These are phyloP conservation scores for Biscogniauxia sp. DNA, from an alignment of 2,329 filamentous ascomycete species.

Conservation along the genomic window DNA sequence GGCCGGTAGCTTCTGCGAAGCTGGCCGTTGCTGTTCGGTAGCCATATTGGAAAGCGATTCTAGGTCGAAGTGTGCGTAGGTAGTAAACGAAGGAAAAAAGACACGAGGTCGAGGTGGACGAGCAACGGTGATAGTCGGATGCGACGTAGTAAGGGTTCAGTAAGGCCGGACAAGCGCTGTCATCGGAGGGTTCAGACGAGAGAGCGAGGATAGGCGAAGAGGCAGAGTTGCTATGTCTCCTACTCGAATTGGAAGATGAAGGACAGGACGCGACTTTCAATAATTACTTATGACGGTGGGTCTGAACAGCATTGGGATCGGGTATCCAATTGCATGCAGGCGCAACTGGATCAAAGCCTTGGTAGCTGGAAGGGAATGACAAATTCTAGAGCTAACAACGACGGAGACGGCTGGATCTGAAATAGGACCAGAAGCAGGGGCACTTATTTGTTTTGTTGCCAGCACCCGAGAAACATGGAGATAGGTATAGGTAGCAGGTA, in stretches of 20 bases:
- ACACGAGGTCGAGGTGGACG: not conserved
- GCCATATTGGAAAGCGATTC: slow-evolving; percentile 30
- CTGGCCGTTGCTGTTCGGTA: slow-evolving; percentile 35
- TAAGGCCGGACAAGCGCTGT: not conserved
- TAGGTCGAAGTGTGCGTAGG: not conserved
- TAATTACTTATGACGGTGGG: slow-evolving; percentile 18
- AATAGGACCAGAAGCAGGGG: not conserved
- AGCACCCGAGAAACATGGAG: not conserved
- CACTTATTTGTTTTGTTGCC: not conserved
- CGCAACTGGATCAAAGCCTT: slow-evolving; percentile 21
- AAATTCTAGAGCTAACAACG: slow-evolving; percentile 13
- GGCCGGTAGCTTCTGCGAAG: slow-evolving; percentile 45
- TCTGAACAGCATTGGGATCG: slow-evolving; percentile 23
- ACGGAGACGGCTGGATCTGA: slow-evolving; percentile 3
- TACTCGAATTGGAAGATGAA: slow-evolving; percentile 7
- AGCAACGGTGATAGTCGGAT: not conserved
- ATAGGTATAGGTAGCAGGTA: not conserved
- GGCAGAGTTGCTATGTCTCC: not conserved
- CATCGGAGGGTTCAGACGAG: not conserved
- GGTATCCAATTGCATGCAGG: slow-evolving; percentile 27
- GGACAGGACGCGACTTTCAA: slow-evolving; percentile 11
- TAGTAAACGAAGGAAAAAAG: not conserved
- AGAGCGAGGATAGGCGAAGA: not conserved
- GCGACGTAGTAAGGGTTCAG: not conserved
- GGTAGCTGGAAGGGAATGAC: slow-evolving; percentile 2